Evolutionary conservation across 257 asterid genomes (phyloP), one percentile per base, ranked within the genome.

Genomic region (Solanum pimpinellifolium): DNA sequence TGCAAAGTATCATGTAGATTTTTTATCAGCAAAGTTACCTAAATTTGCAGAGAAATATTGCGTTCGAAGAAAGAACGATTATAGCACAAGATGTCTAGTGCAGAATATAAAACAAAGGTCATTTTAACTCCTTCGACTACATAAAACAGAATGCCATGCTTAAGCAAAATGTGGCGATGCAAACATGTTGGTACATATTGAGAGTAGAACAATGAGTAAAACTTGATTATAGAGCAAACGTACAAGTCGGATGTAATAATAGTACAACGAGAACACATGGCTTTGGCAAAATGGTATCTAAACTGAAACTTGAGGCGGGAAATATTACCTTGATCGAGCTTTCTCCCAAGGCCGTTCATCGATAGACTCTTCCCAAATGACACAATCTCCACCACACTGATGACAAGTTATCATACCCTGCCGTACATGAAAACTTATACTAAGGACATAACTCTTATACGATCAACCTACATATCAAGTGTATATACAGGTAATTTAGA

Each of bases 291-390:
- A 1, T 20, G 81, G 35, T 74, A 68, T 70, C 16, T 33, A 25
- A 25, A 85, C 9, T 60, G 46, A n/a, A 70, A 84, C 35, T 18
- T 23, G 68, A 87, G 46, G 86, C 13, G 44, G 29, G 83, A 81
- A 20, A 87, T 21, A 68, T 15, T 90, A 97, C 98, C 91, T 92
- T 46, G 96, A 95, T 80, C 94, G 97, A 80, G 99, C 99, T 86
- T 93, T 94, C 93, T 97, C 98, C 99, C 99, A 97, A 69, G 99
- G 99, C 42, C 86, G 91, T 91, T 97, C 98, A 83, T 97, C 99
- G 33, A 95, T 94, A 20, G 97, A 94, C 86, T 97, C 99, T 92
- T 97, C 98, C 99, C 99, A 97, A 73, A 97, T 92, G 86, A 97
- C 99, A 88, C 99, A 95, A 83, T 95, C 99, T 77, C 99, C 99